Conservation (phyloP, 2,329 filamentous ascomycete genomes). For the Ceratocystis destructans region DNA sequence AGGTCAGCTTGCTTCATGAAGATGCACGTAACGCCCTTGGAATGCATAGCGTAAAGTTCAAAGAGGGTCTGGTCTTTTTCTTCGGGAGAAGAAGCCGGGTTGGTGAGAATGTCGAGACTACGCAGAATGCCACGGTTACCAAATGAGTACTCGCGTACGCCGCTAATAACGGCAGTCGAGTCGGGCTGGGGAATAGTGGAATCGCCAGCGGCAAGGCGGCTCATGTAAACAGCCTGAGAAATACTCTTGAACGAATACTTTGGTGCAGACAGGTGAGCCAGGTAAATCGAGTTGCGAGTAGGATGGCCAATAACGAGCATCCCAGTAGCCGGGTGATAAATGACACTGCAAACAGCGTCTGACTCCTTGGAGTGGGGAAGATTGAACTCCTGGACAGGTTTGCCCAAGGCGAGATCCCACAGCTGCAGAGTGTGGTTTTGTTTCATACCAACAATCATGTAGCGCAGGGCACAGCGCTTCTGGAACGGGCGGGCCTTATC, state of each 20-base stretch:
- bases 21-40: constrained; percentile 85
- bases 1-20: constrained; percentile 78
- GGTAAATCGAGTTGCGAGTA: constrained; percentile 93
- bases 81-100: constrained; percentile 48
- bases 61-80: constrained; percentile 62
- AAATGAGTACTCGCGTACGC: constrained; percentile 89
- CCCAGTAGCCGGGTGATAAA: constrained; percentile 81
- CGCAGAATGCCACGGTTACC: constrained; percentile 72
- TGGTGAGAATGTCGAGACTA: constrained; percentile 77
- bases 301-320: constrained; percentile 94
- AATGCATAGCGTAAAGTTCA: constrained; percentile 95
- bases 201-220: constrained; percentile 60
- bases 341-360: constrained; percentile 93
- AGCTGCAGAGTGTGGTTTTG: constrained; percentile 97
- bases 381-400: constrained; percentile 93
- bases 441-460: constrained; percentile 95
- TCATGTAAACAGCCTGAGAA: constrained; percentile 78
- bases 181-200: constrained; percentile 67
- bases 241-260: constrained; percentile 75
- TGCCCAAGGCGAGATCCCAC: constrained; percentile 90
- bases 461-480: constrained; percentile 78
- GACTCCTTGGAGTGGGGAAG: constrained; percentile 92
- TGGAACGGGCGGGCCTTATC: constrained; percentile 91
- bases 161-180: constrained; percentile 93
- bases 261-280: constrained; percentile 86